phyloP scores from a whole-genome alignment of 2,329 filamentous ascomycete genomes.

The Fusarium dlaminii region DNA sequence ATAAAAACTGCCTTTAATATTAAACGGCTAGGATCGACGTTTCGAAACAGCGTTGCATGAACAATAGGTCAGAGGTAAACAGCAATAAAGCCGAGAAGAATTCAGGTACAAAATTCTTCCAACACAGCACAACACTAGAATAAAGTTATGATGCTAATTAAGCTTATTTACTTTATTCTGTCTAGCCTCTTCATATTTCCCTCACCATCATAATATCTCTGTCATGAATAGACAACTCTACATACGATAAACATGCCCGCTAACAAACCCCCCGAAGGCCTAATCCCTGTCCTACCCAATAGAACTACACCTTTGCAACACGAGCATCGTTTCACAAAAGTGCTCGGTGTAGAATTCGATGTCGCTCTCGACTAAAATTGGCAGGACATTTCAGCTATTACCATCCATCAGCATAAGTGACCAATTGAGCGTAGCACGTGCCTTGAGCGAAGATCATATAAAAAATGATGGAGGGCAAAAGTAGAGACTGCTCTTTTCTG shows the following conservation, averaged over 20 bases:
- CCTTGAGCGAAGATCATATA: constrained; percentile 3
- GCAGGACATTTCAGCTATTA: constrained; percentile 9
- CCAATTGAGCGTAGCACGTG: constrained; percentile 23
- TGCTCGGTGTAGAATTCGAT: constrained; percentile 17
- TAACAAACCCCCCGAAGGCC: not conserved
- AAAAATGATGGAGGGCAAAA: constrained; percentile 15
- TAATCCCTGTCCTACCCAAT: constrained; percentile 24
- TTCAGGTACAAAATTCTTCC: not conserved
- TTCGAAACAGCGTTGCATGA: not conserved
- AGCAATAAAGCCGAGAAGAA: not conserved
- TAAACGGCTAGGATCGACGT: not conserved
- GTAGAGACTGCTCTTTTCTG: not conserved
- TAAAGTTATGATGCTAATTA: not conserved
- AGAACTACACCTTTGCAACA: constrained; percentile 25
- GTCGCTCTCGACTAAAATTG: constrained; percentile 4
- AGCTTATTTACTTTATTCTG: not conserved
- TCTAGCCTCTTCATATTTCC: not conserved
- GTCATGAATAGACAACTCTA: not conserved
- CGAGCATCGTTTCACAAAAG: constrained; percentile 18
- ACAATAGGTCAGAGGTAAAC: not conserved
- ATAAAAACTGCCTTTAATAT: not conserved
- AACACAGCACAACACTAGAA: not conserved
- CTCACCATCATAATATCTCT: not conserved
- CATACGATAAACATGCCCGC: constrained; percentile 19
- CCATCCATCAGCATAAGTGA: constrained; percentile 1